Evolutionary conservation across 305 asterid species (phyloP).

Genomic region (Fraxinus sp.): DNA sequence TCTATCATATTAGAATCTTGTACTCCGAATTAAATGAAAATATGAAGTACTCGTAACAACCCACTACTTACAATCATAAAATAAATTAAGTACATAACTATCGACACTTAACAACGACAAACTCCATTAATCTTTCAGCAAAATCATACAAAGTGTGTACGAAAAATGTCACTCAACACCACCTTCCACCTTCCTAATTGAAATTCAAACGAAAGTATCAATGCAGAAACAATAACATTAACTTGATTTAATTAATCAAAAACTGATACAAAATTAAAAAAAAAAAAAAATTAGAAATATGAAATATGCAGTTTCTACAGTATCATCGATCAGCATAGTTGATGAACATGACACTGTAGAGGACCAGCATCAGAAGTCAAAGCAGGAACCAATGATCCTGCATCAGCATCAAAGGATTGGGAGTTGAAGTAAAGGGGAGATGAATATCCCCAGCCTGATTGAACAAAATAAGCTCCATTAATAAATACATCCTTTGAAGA

Average conservation of each 20-base stretch:
- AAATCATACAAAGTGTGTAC: neutral
- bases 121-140: neutral
- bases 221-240: neutral
- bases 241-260: too few species aligned
- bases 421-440: conserved; percentile 41
- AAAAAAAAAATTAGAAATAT: neutral
- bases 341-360: conserved; percentile 40
- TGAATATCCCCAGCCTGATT: conserved; percentile 50
- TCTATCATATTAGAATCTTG: neutral
- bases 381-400: conserved; percentile 43
- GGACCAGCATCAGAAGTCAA: conserved; percentile 69
- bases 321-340: conserved; percentile 29
- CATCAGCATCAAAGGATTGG: conserved; percentile 45
- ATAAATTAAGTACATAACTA: neutral
- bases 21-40: neutral
- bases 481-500: conserved; percentile 49
- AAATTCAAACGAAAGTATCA: neutral
- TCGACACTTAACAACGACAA: neutral
- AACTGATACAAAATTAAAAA: neutral
- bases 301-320: neutral
- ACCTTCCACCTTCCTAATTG: neutral
- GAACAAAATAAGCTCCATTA: conserved; percentile 57
- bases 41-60: neutral
- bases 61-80: too few species aligned
- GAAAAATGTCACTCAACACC: neutral